These are phyloP conservation scores for Chiua virens DNA, from an alignment of 768 basidiomycete species.

Conservation along the genomic window DNA sequence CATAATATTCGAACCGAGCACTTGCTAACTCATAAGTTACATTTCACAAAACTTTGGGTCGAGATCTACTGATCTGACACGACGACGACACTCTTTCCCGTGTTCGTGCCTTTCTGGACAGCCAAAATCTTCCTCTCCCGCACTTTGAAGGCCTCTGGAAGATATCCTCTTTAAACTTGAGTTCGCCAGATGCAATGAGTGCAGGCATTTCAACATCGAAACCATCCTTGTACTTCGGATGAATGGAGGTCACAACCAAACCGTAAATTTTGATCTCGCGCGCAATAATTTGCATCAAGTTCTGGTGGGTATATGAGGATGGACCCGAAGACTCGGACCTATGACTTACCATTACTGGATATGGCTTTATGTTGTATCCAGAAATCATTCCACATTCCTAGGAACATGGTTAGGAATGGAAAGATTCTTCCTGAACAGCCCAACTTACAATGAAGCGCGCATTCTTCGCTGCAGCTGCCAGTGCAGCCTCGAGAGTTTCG, in stretches of 20 bases:
- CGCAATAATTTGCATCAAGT: conserved; percentile 35
- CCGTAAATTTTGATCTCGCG: conserved; percentile 34
- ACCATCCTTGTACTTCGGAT: conserved; percentile 35
- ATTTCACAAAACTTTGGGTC: no score
- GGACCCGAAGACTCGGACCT: background rate
- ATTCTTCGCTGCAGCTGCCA: conserved; percentile 40
- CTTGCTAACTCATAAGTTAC: no score
- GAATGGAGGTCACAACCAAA: conserved; percentile 17
- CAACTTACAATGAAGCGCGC: conserved; percentile 48
- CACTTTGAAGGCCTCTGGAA: conserved; percentile 42
- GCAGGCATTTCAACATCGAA: conserved; percentile 42
- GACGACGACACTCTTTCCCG: conserved; percentile 9
- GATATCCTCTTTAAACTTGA: conserved; percentile 51
- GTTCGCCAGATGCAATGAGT: conserved; percentile 42
- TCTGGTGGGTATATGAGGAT: conserved; percentile 15
- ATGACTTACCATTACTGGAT: conserved; percentile 9
- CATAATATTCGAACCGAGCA: no score
- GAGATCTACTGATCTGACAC: conserved; percentile 4
- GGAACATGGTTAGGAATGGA: background rate
- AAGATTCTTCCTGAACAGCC: background rate
- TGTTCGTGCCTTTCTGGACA: conserved; percentile 33
- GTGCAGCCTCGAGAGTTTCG: conserved; percentile 52
- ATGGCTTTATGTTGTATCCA: conserved; percentile 11
- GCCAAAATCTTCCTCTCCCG: conserved; percentile 30
- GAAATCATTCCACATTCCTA: conserved; percentile 35